Evolutionary conservation across 768 basidiomycete genomes (phyloP), one percentile per base, ranked within the genome.

Genomic region (Psilocybe cyanescens): DNA sequence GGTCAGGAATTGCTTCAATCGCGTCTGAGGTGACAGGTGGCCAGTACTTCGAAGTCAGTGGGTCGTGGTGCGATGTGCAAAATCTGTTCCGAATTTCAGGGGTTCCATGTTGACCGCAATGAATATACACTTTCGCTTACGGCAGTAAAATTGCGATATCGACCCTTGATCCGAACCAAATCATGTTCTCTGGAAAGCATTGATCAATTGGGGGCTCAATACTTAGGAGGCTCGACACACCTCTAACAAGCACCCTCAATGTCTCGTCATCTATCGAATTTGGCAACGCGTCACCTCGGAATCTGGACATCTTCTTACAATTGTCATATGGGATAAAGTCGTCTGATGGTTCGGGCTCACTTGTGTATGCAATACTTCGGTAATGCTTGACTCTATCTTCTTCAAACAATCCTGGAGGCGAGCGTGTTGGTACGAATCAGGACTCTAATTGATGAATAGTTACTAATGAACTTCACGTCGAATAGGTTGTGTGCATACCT

Each of bases 11-110:
- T 14, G 67, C 68, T 28, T 64, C 47, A 29, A 70, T 54, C 16
- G 70, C 72, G 45, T 74, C 70, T 41, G 56, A 45, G 16, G 68
- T 57, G 8, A 71, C 55, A 1, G 60, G 60, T 17, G 70, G 70
- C 73, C 73, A 72, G 41, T 63, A 49, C 30, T 60, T 58, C 12
- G 70, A 72, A 3, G 68, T 67, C 45, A 29, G 55, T n/a, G 63
- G 47, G 50, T 73, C 73, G 47, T 74, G 73, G 57, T 74, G 71
- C 11, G 68, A 67, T 19, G 70, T 62, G 48, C 72, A 67, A 55
- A 71, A 75, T 24, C 71, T 73, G 24, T 8, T 14, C 17, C 8
- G 24, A 55, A 19, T 2, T 47, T 44, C 35, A 46, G 11, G 9
- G 24, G 24, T 16, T 4, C n/a, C 16, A 37, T 30, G 8, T 24